Conservation (phyloP, 1,139 yeast species). For the Hansenula lynferdii region DNA sequence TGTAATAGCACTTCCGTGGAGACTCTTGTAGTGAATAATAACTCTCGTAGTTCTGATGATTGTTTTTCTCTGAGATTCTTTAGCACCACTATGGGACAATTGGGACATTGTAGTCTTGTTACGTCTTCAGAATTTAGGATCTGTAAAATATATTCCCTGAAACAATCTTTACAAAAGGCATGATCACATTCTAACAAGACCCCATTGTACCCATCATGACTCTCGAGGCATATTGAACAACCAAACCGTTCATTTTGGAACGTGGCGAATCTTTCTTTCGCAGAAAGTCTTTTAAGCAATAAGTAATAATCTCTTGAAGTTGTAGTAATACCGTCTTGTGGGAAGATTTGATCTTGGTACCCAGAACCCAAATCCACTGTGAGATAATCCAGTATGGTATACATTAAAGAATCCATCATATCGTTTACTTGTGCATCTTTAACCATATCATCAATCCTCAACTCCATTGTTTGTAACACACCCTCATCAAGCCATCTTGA, state of each 20-base stretch:
- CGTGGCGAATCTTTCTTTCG: slow-evolving; percentile 22
- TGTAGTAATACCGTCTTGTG: slow-evolving; percentile 15
- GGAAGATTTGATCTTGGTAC: slow-evolving; percentile 20
- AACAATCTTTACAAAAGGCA: slow-evolving; percentile 48
- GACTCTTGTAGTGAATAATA: slow-evolving; percentile 37
- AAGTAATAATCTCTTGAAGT: slow-evolving; percentile 14
- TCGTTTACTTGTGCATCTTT: slow-evolving; percentile 33
- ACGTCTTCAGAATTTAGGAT: slow-evolving; percentile 48
- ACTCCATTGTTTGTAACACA: slow-evolving; percentile 16
- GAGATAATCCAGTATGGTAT: slow-evolving; percentile 41
- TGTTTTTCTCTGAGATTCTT: slow-evolving; percentile 4
- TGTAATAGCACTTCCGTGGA: slow-evolving; percentile 28
- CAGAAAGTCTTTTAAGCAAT: slow-evolving; percentile 19
- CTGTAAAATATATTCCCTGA: slow-evolving; percentile 40
- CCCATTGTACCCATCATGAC: slow-evolving; percentile 45
- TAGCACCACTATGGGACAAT: slow-evolving; percentile 29
- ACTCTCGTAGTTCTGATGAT: slow-evolving; percentile 23
- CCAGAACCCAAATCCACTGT: slow-evolving; percentile 25
- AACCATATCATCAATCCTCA: slow-evolving; percentile 30
- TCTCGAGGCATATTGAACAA: slow-evolving; percentile 59
- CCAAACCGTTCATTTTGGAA: slow-evolving; percentile 38
- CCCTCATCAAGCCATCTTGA: slow-evolving; percentile 26
- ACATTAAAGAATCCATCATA: slow-evolving; percentile 27
- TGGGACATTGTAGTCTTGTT: slow-evolving; percentile 56
- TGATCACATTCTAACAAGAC: slow-evolving; percentile 45